These are phyloP conservation scores for Penicillium decumbens DNA, from an alignment of 2,329 filamentous ascomycete genomes.

Conservation along the genomic window DNA sequence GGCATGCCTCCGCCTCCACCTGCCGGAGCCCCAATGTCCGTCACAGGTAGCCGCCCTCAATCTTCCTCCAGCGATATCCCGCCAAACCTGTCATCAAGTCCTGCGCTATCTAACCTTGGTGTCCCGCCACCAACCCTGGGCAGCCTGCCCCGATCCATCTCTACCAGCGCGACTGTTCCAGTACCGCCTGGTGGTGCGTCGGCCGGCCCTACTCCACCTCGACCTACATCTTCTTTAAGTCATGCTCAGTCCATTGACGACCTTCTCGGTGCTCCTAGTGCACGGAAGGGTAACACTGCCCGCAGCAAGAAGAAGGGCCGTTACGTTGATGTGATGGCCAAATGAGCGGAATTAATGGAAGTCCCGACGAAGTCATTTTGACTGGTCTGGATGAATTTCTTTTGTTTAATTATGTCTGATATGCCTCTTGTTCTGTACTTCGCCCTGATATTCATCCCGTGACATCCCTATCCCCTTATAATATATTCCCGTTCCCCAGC, in stretches of 20 bases:
- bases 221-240: slow-evolving; percentile 77
- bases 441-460: slow-evolving; percentile 6
- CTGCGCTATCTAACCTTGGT: slow-evolving; percentile 27
- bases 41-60: slow-evolving; percentile 29
- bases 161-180: slow-evolving; percentile 33
- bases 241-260: slow-evolving; percentile 95
- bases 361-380: background rate
- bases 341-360: slow-evolving; percentile 33
- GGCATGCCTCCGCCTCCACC: slow-evolving; percentile 49
- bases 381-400: slow-evolving; percentile 7
- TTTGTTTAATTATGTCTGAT: slow-evolving; percentile 20
- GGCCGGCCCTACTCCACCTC: slow-evolving; percentile 49
- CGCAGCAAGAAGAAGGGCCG: slow-evolving; percentile 77
- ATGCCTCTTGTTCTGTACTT: slow-evolving; percentile 13
- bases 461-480: slow-evolving; percentile 8
- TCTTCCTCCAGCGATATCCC: slow-evolving; percentile 30
- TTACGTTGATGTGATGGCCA: slow-evolving; percentile 95
- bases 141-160: slow-evolving; percentile 33
- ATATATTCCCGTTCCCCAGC: slow-evolving; percentile 17
- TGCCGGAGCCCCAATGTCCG: slow-evolving; percentile 21
- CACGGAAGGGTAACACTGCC: slow-evolving; percentile 59
- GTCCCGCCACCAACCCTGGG: slow-evolving; percentile 28
- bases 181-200: slow-evolving; percentile 34
- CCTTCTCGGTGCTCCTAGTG: slow-evolving; percentile 68
- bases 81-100: slow-evolving; percentile 28